Percentiles rank a stretch among this genome's conserved stretches.
Evolutionary conservation across 805 yeast genomes (phyloP).

Genomic region (Lipomyces anomalus): DNA sequence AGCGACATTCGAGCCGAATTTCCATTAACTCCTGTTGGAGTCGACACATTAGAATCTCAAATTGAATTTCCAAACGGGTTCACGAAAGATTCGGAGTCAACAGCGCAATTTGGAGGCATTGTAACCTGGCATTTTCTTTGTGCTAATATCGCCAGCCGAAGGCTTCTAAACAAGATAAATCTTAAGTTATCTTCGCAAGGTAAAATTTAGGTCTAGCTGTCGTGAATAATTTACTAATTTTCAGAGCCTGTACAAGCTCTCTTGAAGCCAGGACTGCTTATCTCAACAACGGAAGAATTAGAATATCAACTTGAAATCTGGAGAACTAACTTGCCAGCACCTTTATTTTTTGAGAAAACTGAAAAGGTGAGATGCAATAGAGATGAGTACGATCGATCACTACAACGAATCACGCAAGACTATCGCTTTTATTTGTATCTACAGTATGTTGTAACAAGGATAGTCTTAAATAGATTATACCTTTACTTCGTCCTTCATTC

Average conservation of each 20-base stretch:
- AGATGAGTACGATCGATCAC: not conserved
- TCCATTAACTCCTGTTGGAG: conserved; percentile 3
- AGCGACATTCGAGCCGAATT: conserved; percentile 7
- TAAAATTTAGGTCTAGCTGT: not conserved
- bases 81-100: not conserved
- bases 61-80: conserved; percentile 5
- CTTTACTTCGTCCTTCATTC: conserved; percentile 4
- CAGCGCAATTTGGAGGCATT: conserved; percentile 3
- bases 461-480: conserved; percentile 5
- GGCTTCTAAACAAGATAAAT: conserved; percentile 4
- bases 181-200: conserved; percentile 5
- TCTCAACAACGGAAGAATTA: conserved; percentile 5
- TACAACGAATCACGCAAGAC: not conserved
- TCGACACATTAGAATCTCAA: conserved; percentile 3
- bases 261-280: conserved; percentile 7
- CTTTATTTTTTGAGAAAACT: not conserved
- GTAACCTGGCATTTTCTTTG: conserved; percentile 3
- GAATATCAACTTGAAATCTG: conserved; percentile 7
- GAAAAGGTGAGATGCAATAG: not conserved
- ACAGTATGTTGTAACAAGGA: not conserved
- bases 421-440: not conserved
- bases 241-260: conserved; percentile 1
- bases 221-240: not conserved
- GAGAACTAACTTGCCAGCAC: conserved; percentile 4
- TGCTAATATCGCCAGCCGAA: conserved; percentile 2